These are phyloP conservation scores for Cucurbitaria berberidis DNA, from an alignment of 2,329 filamentous ascomycete genomes.

Conservation along the genomic window DNA sequence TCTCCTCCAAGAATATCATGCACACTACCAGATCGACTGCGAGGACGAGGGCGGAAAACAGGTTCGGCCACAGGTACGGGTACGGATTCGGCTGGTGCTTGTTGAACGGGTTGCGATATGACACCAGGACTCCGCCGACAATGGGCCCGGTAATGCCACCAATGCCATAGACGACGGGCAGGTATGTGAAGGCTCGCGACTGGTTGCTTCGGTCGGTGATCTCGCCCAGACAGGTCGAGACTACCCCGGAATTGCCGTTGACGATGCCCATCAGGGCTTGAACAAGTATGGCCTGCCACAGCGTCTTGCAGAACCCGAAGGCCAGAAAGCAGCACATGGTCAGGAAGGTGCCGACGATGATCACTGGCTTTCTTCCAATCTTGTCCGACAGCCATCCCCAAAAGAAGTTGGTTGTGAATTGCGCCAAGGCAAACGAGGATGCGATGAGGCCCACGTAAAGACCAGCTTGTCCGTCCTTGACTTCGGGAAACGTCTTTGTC, in stretches of 20 bases:
- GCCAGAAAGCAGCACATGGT: constrained; percentile 80
- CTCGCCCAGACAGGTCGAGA: constrained; percentile 92
- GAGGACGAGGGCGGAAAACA: constrained; percentile 76
- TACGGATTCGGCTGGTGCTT: constrained; percentile 63
- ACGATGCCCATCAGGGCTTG: constrained; percentile 90
- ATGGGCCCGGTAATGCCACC: constrained; percentile 92
- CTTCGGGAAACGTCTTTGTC: constrained; percentile 83
- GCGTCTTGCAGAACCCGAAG: constrained; percentile 83
- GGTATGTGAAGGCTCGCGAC: constrained; percentile 88
- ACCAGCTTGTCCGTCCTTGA: constrained; percentile 73
- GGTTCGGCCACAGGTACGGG: constrained; percentile 85
- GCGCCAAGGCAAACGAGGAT: constrained; percentile 88
- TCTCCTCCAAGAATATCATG: constrained; percentile 85
- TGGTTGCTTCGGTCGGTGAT: constrained; percentile 96
- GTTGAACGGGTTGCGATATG: constrained; percentile 64
- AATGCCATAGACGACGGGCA: constrained; percentile 94
- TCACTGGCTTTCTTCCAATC: constrained; percentile 81
- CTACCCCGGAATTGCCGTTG: constrained; percentile 93
- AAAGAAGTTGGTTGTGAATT: constrained; percentile 89
- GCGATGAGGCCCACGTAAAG: constrained; percentile 90
- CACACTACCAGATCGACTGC: constrained; percentile 74
- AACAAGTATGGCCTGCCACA: constrained; percentile 84
- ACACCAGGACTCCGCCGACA: constrained; percentile 83
- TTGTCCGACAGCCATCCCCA: constrained; percentile 86
- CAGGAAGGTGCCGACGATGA: constrained; percentile 80